Evolutionary conservation across 2,329 filamentous ascomycete species (phyloP), one percentile per base, ranked within the genome.

Genomic region (Apiospora marii): DNA sequence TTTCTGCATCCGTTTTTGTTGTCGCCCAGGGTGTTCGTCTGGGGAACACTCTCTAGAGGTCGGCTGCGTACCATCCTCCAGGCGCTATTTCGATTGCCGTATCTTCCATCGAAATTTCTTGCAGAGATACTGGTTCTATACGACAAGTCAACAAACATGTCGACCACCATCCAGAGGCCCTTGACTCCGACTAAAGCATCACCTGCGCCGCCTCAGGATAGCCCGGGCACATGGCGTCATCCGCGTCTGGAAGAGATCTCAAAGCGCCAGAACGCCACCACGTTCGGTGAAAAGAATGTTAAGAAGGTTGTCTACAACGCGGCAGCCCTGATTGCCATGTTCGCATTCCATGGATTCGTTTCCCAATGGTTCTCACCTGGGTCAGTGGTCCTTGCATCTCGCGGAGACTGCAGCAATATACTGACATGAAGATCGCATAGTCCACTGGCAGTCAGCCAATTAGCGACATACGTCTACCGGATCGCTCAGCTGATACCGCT

Each of bases 231-330:
- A 80, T 99, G 96, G 96, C 90, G 92, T 79, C 96, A 99, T 82
- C 96, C 96, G 46, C 91, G 92, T 75, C 88, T 98, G 75, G 89
- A 94, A 78, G 96, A 98, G 83, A 97, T 99, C 80, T 91, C 93
- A 22, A 89, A 89, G 74, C 91, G 96, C 70, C 93, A 95, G 80
- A 92, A 94, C 81, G 92, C 92, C 27, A 91, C 91, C 19, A 93
- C 88, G 68, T 98, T 98, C 81, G 91, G 92, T 72, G 91, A 95
- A 77, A 90, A 89, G 80, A 96, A 98, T 76, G 84, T 96, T 68
- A 89, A 87, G 74, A 89, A 87, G 70, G 90, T 97, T 70, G 80
- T 90, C 43, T 90, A 92, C 83, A 98, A 97, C 81, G 81, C 88
- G 1, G 83, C 81, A 13, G 86, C 91, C 7, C 75, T 85, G 7